Percentiles rank a stretch among this genome's conserved stretches.
These are phyloP conservation scores for Metschnikowia dekortorum DNA, from an alignment of 805 yeast genomes.

Conservation along the genomic window DNA sequence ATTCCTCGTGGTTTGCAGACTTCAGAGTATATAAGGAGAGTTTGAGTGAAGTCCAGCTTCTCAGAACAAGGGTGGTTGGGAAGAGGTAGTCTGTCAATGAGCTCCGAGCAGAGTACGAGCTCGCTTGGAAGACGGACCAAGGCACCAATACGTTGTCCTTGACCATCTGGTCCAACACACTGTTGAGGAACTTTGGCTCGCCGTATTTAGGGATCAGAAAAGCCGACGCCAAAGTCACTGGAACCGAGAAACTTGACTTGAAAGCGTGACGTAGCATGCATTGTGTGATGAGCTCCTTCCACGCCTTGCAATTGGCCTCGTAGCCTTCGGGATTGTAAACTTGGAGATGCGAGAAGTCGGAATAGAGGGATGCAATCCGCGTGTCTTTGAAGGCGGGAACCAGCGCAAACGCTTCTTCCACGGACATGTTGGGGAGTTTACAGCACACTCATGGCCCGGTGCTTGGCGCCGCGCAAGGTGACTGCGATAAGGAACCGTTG, in stretches of 20 bases:
- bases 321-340: slow-evolving; percentile 39
- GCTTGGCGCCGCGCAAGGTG: neutral
- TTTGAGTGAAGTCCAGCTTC: neutral
- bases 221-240: slow-evolving; percentile 11
- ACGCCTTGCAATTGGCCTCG: slow-evolving; percentile 39
- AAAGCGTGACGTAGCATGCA: slow-evolving; percentile 11
- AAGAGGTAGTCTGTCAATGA: slow-evolving; percentile 7
- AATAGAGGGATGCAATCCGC: slow-evolving; percentile 33
- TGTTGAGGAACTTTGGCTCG: slow-evolving; percentile 25
- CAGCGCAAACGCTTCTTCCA: slow-evolving; percentile 5
- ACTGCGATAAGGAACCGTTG: neutral
- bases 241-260: slow-evolving; percentile 20
- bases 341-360: slow-evolving; percentile 28
- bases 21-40: slow-evolving; percentile 1
- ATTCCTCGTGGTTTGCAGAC: slow-evolving; percentile 12
- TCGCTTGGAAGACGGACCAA: slow-evolving; percentile 13
- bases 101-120: neutral
- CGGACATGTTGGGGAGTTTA: neutral
- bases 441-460: neutral
- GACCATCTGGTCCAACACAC: slow-evolving; percentile 25
- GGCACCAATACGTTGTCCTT: slow-evolving; percentile 5
- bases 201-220: slow-evolving; percentile 21
- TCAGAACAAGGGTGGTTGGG: slow-evolving; percentile 9
- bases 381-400: slow-evolving; percentile 23
- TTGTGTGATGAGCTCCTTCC: slow-evolving; percentile 25